Percentiles rank a stretch among this genome's conserved stretches.
Evolutionary conservation across 345 rosid genomes (phyloP).

Genomic region (Eucalyptus sp.): DNA sequence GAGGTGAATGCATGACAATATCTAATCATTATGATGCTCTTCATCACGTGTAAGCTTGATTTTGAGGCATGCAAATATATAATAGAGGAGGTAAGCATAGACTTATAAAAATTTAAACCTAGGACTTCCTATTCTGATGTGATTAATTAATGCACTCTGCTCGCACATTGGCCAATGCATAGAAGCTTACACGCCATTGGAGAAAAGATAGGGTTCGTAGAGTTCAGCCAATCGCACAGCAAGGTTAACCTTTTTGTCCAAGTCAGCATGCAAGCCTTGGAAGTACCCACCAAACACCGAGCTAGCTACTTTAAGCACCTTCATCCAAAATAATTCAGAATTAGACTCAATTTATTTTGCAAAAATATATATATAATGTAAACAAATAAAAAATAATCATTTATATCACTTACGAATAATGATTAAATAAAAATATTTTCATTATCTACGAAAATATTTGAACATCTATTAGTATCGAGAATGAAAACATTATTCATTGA

Average conservation of each 20-base stretch:
- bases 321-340: neutral
- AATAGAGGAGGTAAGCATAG: neutral
- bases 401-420: too few relatives aligned
- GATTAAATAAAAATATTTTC: too few relatives aligned
- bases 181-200: conserved; percentile 6
- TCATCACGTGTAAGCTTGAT: neutral
- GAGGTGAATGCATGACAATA: neutral
- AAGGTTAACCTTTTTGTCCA: conserved; percentile 9
- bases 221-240: conserved; percentile 15
- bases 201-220: conserved; percentile 23
- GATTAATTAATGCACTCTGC: neutral
- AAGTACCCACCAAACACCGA: conserved; percentile 2
- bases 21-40: neutral
- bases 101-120: neutral
- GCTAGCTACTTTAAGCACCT: conserved; percentile 14
- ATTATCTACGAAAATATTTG: too few relatives aligned
- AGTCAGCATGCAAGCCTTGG: neutral
- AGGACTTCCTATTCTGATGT: neutral
- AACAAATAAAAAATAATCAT: too few relatives aligned
- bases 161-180: neutral
- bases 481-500: too few relatives aligned
- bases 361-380: too few relatives aligned
- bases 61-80: neutral
- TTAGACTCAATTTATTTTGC: neutral
- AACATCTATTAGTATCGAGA: too few relatives aligned